Conservation (phyloP, 2,329 filamentous ascomycete species). For the Talaromyces sp. region DNA sequence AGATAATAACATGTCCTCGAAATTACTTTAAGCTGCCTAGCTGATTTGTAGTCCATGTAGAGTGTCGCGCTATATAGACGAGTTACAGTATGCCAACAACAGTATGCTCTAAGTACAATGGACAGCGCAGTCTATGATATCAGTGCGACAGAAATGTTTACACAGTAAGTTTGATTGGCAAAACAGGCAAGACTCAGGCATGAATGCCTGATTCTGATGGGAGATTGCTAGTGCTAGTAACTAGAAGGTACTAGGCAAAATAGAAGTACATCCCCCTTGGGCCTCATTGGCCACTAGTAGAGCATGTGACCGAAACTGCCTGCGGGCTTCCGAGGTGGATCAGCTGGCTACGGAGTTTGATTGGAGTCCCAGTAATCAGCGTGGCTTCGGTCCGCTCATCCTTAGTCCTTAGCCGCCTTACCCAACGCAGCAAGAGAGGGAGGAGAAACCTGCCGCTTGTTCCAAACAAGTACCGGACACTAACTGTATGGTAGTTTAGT, state of each 20-base stretch:
- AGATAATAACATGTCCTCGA: no score
- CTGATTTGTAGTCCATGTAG: neutral
- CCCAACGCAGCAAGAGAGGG: neutral
- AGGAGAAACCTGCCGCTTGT: neutral
- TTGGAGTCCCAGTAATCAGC: conserved; percentile 20
- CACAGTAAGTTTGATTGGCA: neutral
- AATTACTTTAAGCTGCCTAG: neutral
- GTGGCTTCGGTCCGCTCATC: conserved; percentile 19
- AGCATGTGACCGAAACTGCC: conserved; percentile 19
- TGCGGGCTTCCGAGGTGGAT: conserved; percentile 19
- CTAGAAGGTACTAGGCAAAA: no score
- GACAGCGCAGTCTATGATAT: neutral
- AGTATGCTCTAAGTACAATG: neutral
- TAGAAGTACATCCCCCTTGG: neutral
- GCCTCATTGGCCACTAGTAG: conserved; percentile 6
- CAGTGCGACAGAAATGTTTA: neutral
- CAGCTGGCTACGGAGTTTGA: neutral
- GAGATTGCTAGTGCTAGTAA: neutral
- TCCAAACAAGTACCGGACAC: neutral
- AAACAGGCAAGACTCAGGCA: conserved; percentile 1
- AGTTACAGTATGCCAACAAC: neutral
- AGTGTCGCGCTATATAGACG: neutral
- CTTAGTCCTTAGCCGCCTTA: conserved; percentile 1
- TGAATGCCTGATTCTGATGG: conserved; percentile 11
- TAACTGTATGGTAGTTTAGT: neutral